phyloP scores from a whole-genome alignment of 345 rosid genomes.

The Dimocarpus longan region DNA sequence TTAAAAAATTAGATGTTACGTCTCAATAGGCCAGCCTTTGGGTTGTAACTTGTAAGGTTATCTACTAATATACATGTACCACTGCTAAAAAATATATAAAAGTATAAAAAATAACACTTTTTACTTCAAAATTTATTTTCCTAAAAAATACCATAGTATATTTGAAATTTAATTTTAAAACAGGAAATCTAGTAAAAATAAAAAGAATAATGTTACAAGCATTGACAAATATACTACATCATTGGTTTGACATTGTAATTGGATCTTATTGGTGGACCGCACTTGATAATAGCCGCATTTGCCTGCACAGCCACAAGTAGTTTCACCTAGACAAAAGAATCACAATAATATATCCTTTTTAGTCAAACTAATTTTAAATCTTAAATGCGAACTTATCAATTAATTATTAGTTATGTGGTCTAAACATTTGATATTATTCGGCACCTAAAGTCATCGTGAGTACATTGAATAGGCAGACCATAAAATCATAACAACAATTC shows the following conservation, averaged over 20 bases:
- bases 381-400: neutral
- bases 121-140: too few species aligned
- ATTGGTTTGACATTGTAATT: neutral
- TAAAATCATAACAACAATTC: neutral
- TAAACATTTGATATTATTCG: neutral
- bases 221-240: neutral
- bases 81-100: too few species aligned
- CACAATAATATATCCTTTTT: neutral
- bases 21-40: too few species aligned
- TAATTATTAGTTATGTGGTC: neutral
- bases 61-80: too few species aligned
- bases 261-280: neutral
- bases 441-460: neutral
- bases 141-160: too few species aligned
- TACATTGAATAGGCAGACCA: neutral
- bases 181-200: too few species aligned
- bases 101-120: too few species aligned
- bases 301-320: neutral
- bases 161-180: too few species aligned
- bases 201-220: neutral
- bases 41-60: too few species aligned
- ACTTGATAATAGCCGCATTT: neutral
- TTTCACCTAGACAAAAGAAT: neutral
- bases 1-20: too few species aligned
- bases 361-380: slow-evolving; percentile 5